Evolutionary conservation across 352 stramenopile species (phyloP).

Genomic region (Phytophthora niederhauseri): DNA sequence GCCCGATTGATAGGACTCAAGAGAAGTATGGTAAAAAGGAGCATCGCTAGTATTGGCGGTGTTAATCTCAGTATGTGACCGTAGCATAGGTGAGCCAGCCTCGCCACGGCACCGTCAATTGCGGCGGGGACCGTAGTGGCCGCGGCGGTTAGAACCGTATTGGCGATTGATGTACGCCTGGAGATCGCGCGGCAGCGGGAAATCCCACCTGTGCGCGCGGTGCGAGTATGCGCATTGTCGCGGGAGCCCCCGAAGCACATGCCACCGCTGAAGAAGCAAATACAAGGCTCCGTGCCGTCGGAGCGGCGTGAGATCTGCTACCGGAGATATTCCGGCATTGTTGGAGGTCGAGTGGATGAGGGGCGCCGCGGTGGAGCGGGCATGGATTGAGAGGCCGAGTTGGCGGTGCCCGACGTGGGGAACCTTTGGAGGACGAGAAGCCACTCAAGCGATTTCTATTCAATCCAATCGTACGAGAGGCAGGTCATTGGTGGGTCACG

Average conservation of each 20-base stretch:
- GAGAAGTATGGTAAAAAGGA: background rate
- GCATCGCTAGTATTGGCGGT: background rate
- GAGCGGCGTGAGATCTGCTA: background rate
- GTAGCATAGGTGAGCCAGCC: background rate
- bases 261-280: constrained; percentile 7
- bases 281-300: constrained; percentile 7
- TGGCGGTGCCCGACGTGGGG: background rate
- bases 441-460: constrained; percentile 2
- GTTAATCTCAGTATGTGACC: background rate
- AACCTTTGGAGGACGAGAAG: background rate
- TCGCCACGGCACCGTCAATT: background rate
- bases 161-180: background rate
- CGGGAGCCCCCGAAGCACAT: constrained; percentile 1
- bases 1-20: background rate
- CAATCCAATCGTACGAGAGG: constrained; percentile 6
- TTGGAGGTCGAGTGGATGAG: background rate
- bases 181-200: background rate
- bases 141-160: background rate
- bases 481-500: background rate
- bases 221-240: constrained; percentile 6
- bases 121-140: background rate
- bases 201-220: background rate
- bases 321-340: constrained; percentile 7
- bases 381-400: background rate
- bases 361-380: too few species aligned